Evolutionary conservation across 2,329 filamentous ascomycete genomes (phyloP), one percentile per base, ranked within the genome.

Genomic region (Drechslerella coelobrocha): DNA sequence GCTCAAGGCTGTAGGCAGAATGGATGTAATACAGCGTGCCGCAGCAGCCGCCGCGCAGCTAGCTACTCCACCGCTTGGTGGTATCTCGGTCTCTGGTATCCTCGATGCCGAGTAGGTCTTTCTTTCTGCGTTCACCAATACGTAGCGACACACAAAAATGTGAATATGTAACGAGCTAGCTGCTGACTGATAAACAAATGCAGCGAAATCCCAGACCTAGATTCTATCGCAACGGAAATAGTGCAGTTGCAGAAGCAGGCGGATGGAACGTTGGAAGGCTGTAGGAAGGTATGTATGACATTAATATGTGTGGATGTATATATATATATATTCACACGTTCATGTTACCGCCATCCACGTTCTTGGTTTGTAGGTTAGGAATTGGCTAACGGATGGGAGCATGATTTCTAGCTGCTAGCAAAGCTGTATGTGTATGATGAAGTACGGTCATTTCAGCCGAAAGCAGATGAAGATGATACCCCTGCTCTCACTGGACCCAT

Each of bases 341-440:
- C 19, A 2, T 51, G 12, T 26, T 29, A 37, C 34, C 27, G n/a
- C 14, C 12, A 29, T 41, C 10, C 29, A 51, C 29, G n/a, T 17
- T 10, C 1, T 8, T 31, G 17, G 7, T 26, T 1, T 57, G 21
- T 55, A 47, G 14, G 60, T 26, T 19, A n/a, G 7, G 1, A 27
- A 10, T 4, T 10, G 14, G 24, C 8, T n/a, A 26, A 19, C 23
- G 4, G 47, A 51, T 14, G 27, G 2, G 47, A 2, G 10, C 5
- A 27, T 17, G 6, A 4, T 17, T 5, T 53, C 2, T 29, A 71
- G 66, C 17, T 71, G 21, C 19, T 71, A 9, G 52, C 59, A 31
- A 63, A 55, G 41, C 66, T 71, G 9, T 63, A 63, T 26, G 19
- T 60, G 14, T 71, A 71, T 24, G 45, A 60, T n/a, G 54, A 54